Conservation (phyloP, 768 basidiomycete species). For the Terana coerulea region DNA sequence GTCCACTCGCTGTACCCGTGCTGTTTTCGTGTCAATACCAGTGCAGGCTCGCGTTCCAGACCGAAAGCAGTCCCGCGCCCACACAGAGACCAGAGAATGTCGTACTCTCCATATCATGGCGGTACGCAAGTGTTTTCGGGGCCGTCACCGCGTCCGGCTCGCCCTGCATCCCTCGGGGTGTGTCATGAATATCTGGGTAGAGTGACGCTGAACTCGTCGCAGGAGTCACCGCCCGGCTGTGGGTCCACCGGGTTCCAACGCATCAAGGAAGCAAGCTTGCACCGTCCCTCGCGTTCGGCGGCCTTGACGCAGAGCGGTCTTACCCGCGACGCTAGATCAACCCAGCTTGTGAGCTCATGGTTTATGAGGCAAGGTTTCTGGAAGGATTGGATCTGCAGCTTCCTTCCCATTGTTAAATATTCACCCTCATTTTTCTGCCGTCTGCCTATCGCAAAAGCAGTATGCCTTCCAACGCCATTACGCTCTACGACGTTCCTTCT, state of each 20-base stretch:
- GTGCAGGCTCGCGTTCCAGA: constrained; percentile 4
- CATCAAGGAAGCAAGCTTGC: not conserved
- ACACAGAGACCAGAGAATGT: not conserved
- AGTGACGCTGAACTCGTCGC: not conserved
- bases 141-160: not conserved
- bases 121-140: not conserved
- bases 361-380: no score
- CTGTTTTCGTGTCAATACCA: not conserved
- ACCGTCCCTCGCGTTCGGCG: not conserved
- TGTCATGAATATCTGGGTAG: not conserved
- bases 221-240: not conserved
- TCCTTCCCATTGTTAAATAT: no score
- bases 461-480: constrained; percentile 51
- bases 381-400: no score
- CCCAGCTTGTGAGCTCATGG: no score
- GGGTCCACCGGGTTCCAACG: not conserved
- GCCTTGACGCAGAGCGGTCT: constrained; percentile 3
- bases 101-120: not conserved
- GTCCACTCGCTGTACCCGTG: not conserved
- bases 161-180: no score
- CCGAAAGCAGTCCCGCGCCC: constrained; percentile 4
- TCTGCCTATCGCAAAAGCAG: no score
- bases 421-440: no score
- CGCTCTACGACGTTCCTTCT: constrained; percentile 64
- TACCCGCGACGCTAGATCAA: no score